Conservation (phyloP, 371 early-diverging fungal species). For the Fennellomyces sp. region DNA sequence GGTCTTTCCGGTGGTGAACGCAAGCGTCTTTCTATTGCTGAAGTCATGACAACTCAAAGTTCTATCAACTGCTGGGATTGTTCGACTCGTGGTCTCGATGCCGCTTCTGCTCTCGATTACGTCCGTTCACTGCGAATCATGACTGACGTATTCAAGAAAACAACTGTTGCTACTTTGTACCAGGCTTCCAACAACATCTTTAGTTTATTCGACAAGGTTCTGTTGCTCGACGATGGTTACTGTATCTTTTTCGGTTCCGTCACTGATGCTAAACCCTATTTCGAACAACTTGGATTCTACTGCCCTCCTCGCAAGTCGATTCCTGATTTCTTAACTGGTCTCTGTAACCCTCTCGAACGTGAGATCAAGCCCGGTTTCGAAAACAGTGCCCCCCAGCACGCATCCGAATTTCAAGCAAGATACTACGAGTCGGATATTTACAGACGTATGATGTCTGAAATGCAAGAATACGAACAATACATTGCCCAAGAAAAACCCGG, state of each 20-base stretch:
- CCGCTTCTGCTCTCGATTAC: conserved; percentile 84
- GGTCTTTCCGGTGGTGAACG: conserved; percentile 88
- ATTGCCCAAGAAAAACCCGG: conserved; percentile 32
- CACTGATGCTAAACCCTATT: conserved; percentile 65
- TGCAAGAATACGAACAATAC: conserved; percentile 38
- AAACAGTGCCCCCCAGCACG: conserved; percentile 40
- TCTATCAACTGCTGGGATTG: conserved; percentile 85
- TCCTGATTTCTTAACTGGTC: conserved; percentile 72
- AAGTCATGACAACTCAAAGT: conserved; percentile 81
- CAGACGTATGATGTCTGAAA: conserved; percentile 30
- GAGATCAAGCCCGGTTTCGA: conserved; percentile 56
- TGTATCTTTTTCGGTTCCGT: conserved; percentile 78
- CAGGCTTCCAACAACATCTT: conserved; percentile 78
- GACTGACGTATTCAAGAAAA: conserved; percentile 63
- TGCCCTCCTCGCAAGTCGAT: conserved; percentile 77
- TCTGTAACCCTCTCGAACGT: conserved; percentile 67
- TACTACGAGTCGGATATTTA: conserved; percentile 45
- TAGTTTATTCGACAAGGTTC: conserved; percentile 74
- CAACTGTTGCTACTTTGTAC: conserved; percentile 68
- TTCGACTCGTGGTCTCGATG: conserved; percentile 89
- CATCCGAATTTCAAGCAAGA: conserved; percentile 50
- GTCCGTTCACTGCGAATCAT: conserved; percentile 69
- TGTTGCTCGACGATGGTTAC: conserved; percentile 71
- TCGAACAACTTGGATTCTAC: conserved; percentile 64
- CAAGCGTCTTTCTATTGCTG: conserved; percentile 87